phyloP scores from a whole-genome alignment of 352 stramenopile genomes.

The Phytophthora tubulina region DNA sequence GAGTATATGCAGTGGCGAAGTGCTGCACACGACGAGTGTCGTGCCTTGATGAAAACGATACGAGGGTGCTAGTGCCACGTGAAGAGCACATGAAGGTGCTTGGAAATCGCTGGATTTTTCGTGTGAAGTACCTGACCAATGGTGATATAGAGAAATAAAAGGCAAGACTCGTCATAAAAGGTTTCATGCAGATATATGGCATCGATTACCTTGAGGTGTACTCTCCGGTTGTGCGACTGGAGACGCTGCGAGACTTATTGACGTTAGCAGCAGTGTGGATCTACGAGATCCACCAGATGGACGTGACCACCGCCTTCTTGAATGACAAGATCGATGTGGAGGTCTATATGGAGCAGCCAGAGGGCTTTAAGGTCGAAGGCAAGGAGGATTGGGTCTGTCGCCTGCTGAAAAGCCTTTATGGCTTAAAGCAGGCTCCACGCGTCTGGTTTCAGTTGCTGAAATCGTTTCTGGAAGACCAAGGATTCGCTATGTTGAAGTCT shows the following conservation, averaged over 20 bases:
- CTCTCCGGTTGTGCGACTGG: not conserved
- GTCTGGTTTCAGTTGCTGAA: slow-evolving; percentile 38
- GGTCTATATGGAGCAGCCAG: too few relatives aligned
- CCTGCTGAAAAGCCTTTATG: slow-evolving; percentile 3
- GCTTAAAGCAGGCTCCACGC: slow-evolving; percentile 26
- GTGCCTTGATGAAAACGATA: not conserved
- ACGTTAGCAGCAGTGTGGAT: not conserved
- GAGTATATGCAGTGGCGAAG: not conserved
- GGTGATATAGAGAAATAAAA: too few relatives aligned
- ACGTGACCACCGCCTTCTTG: too few relatives aligned
- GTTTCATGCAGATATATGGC: too few relatives aligned
- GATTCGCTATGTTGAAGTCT: slow-evolving; percentile 23
- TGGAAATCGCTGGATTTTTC: not conserved
- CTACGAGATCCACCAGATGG: not conserved
- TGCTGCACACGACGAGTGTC: not conserved
- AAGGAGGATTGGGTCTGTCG: not conserved
- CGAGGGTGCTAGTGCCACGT: not conserved
- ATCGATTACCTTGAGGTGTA: too few relatives aligned
- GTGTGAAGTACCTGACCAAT: too few relatives aligned
- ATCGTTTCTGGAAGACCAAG: slow-evolving; percentile 19
- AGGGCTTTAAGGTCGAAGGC: too few relatives aligned
- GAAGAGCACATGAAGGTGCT: not conserved
- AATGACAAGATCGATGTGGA: too few relatives aligned
- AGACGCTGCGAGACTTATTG: not conserved
- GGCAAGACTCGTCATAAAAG: too few relatives aligned